phyloP scores from a whole-genome alignment of 129 eudicot genomes.

The Gnaphalium uliginosum region DNA sequence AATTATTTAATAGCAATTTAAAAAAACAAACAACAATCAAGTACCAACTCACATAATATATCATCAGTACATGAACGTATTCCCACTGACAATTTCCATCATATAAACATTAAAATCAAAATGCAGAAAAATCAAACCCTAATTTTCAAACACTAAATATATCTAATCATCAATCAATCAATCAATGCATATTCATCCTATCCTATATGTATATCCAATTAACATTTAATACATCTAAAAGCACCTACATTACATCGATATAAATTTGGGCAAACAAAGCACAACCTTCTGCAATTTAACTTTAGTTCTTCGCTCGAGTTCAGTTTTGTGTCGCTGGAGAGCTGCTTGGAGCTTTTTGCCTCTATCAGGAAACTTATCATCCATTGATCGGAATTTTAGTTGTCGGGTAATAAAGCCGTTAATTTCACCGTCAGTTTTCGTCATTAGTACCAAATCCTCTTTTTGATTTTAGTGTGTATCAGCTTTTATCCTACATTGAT shows the following conservation, averaged over 20 bases:
- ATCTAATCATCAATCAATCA: neutral
- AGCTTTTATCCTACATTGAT: no score
- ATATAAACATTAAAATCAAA: no score
- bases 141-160: neutral
- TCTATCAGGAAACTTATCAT: slow-evolving; percentile 35
- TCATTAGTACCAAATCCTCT: neutral
- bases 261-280: slow-evolving; percentile 10
- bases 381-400: neutral
- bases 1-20: no score
- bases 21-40: no score
- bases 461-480: neutral
- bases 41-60: no score
- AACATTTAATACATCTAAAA: no score
- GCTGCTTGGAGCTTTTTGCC: slow-evolving; percentile 41
- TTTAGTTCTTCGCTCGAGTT: slow-evolving; percentile 32
- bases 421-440: slow-evolving; percentile 27
- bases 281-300: slow-evolving; percentile 37
- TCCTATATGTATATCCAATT: no score
- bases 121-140: slow-evolving; percentile 5
- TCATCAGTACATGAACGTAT: no score
- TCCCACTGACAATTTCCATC: no score
- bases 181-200: no score
- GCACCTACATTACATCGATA: neutral
- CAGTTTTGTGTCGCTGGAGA: slow-evolving; percentile 32
- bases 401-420: neutral